A percentile compares a stretch with the other conserved stretches of the same genome.
phyloP scores from a whole-genome alignment of 495 filamentous ascomycete genomes.

The Penicillium cosmopolitanum region DNA sequence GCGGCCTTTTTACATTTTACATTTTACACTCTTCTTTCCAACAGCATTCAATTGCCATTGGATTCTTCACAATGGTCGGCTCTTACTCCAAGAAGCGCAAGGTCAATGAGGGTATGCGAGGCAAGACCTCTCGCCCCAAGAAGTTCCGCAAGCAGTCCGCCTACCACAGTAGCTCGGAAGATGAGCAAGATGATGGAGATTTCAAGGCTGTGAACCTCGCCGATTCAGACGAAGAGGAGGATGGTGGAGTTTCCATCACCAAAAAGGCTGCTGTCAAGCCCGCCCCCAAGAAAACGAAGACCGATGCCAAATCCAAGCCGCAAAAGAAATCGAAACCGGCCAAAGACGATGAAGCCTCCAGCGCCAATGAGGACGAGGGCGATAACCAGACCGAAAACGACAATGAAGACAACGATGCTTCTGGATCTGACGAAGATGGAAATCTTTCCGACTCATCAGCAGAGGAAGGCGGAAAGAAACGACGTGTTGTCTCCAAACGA shows the following conservation, averaged over 20 bases:
- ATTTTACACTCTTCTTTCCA: slow-evolving; percentile 2
- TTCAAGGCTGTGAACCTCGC: slow-evolving; percentile 68
- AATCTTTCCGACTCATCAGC: slow-evolving; percentile 27
- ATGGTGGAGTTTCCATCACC: slow-evolving; percentile 28
- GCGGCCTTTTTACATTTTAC: slow-evolving; percentile 3
- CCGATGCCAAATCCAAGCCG: slow-evolving; percentile 22
- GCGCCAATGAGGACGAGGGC: slow-evolving; percentile 40
- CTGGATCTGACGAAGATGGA: slow-evolving; percentile 26
- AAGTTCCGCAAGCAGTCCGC: slow-evolving; percentile 70
- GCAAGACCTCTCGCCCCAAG: slow-evolving; percentile 58
- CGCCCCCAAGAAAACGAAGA: slow-evolving; percentile 30
- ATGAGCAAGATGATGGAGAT: slow-evolving; percentile 51
- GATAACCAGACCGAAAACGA: slow-evolving; percentile 35
- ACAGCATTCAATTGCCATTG: slow-evolving; percentile 10
- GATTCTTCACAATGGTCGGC: slow-evolving; percentile 39
- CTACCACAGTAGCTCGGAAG: slow-evolving; percentile 76
- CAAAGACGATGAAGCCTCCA: slow-evolving; percentile 42
- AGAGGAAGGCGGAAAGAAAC: slow-evolving; percentile 25
- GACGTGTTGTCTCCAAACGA: slow-evolving; percentile 60
- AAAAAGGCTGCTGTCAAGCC: slow-evolving; percentile 17
- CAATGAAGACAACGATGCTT: slow-evolving; percentile 38
- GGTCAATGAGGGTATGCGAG: slow-evolving; percentile 59
- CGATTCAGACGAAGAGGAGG: slow-evolving; percentile 67
- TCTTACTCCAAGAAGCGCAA: slow-evolving; percentile 61
- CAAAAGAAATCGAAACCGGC: slow-evolving; percentile 17